These are phyloP conservation scores for Flaveria bidentis DNA, from an alignment of 129 eudicot genomes.

Conservation along the genomic window DNA sequence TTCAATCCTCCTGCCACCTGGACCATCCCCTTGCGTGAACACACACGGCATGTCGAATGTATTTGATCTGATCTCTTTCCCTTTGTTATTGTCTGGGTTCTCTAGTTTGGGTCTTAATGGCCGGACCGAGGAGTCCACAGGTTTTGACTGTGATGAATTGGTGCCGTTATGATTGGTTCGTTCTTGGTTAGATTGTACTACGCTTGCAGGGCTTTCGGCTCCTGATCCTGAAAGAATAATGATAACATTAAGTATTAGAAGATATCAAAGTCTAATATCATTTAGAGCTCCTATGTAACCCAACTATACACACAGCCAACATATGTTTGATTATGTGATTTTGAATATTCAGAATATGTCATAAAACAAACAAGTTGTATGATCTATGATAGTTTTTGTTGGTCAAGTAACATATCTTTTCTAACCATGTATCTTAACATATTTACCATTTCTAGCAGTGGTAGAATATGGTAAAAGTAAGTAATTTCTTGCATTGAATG, in stretches of 20 bases:
- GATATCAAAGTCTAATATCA: background rate
- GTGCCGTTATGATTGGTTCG: conserved; percentile 38
- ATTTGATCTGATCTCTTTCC: conserved; percentile 41
- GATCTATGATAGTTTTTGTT: too few species aligned
- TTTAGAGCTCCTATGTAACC: too few species aligned
- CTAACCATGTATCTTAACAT: background rate
- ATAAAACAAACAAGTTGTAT: too few species aligned
- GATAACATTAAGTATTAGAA: background rate
- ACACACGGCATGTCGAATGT: conserved; percentile 86
- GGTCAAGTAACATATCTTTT: too few species aligned
- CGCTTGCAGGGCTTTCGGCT: conserved; percentile 52
- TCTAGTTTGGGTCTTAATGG: conserved; percentile 40
- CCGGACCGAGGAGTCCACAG: conserved; percentile 32
- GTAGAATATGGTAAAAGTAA: background rate
- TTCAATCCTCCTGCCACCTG: conserved; percentile 74
- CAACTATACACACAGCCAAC: too few species aligned
- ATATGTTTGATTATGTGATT: too few species aligned
- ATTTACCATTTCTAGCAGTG: background rate
- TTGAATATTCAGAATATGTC: too few species aligned
- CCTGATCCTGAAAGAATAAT: conserved; percentile 54
- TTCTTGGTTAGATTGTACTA: conserved; percentile 48
- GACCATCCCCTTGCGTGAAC: conserved; percentile 81
- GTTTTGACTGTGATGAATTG: conserved; percentile 42
- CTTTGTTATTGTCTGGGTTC: conserved; percentile 40
- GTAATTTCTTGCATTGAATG: background rate